Conservation (phyloP, 1,284 basidiomycete species). For the Marasmius oreades region DNA sequence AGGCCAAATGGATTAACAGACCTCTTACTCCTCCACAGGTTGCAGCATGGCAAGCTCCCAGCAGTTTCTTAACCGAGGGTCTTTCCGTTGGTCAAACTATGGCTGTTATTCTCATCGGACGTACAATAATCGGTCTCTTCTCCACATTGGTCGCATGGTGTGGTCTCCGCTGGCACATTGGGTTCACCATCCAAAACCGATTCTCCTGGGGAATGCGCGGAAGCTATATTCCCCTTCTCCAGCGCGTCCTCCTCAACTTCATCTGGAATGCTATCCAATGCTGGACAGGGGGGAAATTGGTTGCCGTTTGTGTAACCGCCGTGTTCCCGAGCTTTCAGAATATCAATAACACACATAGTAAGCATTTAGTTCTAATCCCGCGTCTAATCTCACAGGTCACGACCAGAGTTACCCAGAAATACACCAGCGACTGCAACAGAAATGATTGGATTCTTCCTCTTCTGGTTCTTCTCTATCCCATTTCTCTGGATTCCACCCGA, state of each 20-base stretch:
- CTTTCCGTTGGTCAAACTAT: slow-evolving; percentile 18
- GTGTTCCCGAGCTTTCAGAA: slow-evolving; percentile 15
- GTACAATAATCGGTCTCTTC: slow-evolving; percentile 13
- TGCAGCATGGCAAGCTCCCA: slow-evolving; percentile 16
- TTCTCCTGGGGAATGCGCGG: slow-evolving; percentile 19
- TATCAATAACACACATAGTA: slow-evolving; percentile 5
- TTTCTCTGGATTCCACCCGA: slow-evolving; percentile 19
- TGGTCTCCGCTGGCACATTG: slow-evolving; percentile 18
- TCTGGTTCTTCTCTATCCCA: slow-evolving; percentile 16
- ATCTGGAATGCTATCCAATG: slow-evolving; percentile 17
- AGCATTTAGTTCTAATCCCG: background rate
- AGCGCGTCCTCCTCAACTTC: slow-evolving; percentile 16
- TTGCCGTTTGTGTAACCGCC: slow-evolving; percentile 12
- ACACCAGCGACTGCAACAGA: slow-evolving; percentile 15
- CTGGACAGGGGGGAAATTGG: slow-evolving; percentile 17
- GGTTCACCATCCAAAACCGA: slow-evolving; percentile 17
- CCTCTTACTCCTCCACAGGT: slow-evolving; percentile 5
- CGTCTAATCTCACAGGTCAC: background rate
- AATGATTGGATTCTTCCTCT: slow-evolving; percentile 18
- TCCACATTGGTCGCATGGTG: slow-evolving; percentile 15
- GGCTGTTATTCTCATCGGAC: slow-evolving; percentile 15
- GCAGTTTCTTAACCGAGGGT: slow-evolving; percentile 15
- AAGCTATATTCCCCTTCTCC: slow-evolving; percentile 16
- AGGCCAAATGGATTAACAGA: background rate
- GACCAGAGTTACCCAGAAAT: slow-evolving; percentile 10